phyloP scores from a whole-genome alignment of 2,329 filamentous ascomycete species.

The Aspergillus thermomutatus region DNA sequence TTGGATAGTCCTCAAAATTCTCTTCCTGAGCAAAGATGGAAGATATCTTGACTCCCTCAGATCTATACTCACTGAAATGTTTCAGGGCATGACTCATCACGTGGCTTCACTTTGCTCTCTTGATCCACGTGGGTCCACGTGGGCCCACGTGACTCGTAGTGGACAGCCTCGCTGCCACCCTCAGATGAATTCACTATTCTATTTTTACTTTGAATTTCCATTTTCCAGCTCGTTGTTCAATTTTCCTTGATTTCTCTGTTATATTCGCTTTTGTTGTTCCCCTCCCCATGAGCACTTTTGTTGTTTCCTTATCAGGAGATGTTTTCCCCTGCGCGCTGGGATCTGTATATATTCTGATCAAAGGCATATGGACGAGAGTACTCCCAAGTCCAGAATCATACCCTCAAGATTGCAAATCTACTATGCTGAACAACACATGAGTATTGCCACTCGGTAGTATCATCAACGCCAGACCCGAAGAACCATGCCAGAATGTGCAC shows the following conservation, averaged over 20 bases:
- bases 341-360: not conserved
- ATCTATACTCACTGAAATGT: not conserved
- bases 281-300: not conserved
- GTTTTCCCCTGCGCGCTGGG: too few relatives aligned
- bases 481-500: not conserved
- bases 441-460: not conserved
- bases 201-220: not conserved
- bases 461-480: not conserved
- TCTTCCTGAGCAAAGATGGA: not conserved
- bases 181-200: not conserved
- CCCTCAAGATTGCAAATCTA: not conserved
- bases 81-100: not conserved
- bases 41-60: not conserved
- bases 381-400: too few relatives aligned
- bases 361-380: not conserved
- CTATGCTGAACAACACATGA: not conserved
- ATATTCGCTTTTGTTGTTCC: too few relatives aligned
- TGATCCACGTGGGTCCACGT: not conserved
- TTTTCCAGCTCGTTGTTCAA: not conserved
- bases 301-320: not conserved
- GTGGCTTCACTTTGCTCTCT: not conserved
- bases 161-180: not conserved
- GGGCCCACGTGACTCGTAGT: not conserved
- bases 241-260: too few relatives aligned
- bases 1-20: not conserved